These are phyloP conservation scores for Coffea humblotiana DNA, from an alignment of 305 asterid species.

Conservation along the genomic window DNA sequence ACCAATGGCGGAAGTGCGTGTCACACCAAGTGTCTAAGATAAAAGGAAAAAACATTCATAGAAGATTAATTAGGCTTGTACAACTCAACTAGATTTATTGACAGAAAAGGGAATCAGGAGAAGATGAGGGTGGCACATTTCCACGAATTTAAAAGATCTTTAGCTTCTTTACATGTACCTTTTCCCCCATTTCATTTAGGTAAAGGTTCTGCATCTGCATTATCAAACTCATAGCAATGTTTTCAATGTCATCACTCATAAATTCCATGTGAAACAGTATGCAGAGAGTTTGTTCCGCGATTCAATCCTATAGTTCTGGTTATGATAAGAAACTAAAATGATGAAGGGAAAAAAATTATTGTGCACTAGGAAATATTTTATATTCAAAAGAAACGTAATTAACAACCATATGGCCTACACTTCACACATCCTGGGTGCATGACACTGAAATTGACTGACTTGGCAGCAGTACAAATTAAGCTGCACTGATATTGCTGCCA, in stretches of 20 bases:
- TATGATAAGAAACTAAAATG: too few species aligned
- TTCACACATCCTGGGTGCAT: too few species aligned
- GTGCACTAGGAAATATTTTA: not conserved
- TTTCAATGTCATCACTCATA: not conserved
- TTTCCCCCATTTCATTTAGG: too few species aligned
- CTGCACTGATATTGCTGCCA: not conserved
- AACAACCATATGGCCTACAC: too few species aligned
- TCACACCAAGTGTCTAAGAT: conserved; percentile 38
- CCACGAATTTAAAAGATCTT: conserved; percentile 21
- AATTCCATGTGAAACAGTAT: conserved; percentile 21
- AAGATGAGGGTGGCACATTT: conserved; percentile 16
- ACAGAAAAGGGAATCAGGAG: conserved; percentile 25
- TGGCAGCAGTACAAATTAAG: too few species aligned
- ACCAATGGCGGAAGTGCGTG: conserved; percentile 31
- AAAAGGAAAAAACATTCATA: conserved; percentile 5
- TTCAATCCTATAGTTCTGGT: conserved; percentile 25
- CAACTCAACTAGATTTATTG: too few species aligned
- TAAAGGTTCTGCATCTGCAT: too few species aligned
- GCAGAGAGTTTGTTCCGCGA: conserved; percentile 16
- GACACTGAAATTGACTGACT: too few species aligned
- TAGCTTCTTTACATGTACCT: conserved; percentile 12
- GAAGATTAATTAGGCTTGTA: not conserved
- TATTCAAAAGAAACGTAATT: not conserved
- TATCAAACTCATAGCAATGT: too few species aligned
- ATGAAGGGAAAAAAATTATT: not conserved